phyloP scores from a whole-genome alignment of 345 rosid species.

The Pistacia atlantica region DNA sequence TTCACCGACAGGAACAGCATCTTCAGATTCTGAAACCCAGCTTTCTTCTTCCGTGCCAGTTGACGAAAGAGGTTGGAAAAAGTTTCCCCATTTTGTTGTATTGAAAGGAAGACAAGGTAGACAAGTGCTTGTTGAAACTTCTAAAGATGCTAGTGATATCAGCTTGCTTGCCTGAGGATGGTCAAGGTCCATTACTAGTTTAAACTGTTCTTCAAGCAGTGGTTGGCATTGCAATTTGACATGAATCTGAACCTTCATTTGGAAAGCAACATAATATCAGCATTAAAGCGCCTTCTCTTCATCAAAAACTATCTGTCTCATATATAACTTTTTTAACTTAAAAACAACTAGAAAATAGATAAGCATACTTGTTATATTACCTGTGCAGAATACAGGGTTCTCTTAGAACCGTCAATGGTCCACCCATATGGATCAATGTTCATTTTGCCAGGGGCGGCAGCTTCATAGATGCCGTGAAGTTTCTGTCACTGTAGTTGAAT shows the following conservation, averaged over 20 bases:
- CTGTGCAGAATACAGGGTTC: slow-evolving; percentile 57
- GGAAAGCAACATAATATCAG: slow-evolving; percentile 19
- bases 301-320: neutral
- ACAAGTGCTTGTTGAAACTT: slow-evolving; percentile 39
- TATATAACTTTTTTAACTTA: neutral
- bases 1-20: slow-evolving; percentile 23
- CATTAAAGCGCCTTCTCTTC: neutral
- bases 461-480: slow-evolving; percentile 79
- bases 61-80: slow-evolving; percentile 26
- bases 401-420: slow-evolving; percentile 57
- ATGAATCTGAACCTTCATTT: slow-evolving; percentile 58
- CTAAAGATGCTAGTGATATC: slow-evolving; percentile 49
- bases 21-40: slow-evolving; percentile 23
- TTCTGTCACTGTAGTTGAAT: slow-evolving; percentile 75
- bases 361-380: slow-evolving; percentile 32
- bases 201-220: slow-evolving; percentile 60
- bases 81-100: slow-evolving; percentile 21
- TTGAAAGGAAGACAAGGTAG: slow-evolving; percentile 18
- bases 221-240: slow-evolving; percentile 62
- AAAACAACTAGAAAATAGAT: neutral
- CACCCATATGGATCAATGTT: slow-evolving; percentile 76
- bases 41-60: slow-evolving; percentile 30
- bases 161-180: slow-evolving; percentile 62
- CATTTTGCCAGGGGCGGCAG: slow-evolving; percentile 64
- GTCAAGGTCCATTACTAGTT: slow-evolving; percentile 59